Percentiles rank a stretch among this genome's conserved stretches.
Conservation (phyloP, 1,284 basidiomycete genomes). For the Trichosporon inkin region DNA sequence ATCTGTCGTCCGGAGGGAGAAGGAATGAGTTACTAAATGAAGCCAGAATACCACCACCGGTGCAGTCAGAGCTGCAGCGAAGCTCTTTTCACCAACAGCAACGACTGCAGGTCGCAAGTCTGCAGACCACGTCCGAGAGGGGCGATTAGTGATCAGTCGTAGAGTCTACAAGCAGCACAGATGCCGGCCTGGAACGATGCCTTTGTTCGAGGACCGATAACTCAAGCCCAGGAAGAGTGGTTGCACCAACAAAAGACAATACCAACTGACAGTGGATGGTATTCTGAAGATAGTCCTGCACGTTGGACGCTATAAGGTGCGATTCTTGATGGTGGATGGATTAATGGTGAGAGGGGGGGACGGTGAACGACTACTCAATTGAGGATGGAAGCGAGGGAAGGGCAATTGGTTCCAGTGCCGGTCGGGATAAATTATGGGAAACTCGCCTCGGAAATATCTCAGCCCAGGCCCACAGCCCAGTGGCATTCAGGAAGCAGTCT, state of each 20-base stretch:
- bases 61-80: constrained; percentile 3
- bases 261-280: constrained; percentile 9
- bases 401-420: no score
- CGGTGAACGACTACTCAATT: not conserved
- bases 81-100: not conserved
- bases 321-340: constrained; percentile 8
- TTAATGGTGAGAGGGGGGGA: not conserved
- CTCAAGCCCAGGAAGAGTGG: not conserved
- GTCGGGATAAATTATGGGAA: no score
- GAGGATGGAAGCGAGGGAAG: not conserved
- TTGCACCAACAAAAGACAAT: constrained; percentile 7
- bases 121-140: not conserved
- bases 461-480: no score
- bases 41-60: not conserved
- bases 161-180: constrained; percentile 4
- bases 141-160: constrained; percentile 9
- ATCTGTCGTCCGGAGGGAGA: not conserved
- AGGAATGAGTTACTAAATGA: not conserved
- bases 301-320: constrained; percentile 8
- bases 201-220: not conserved
- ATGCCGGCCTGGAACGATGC: not conserved
- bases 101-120: not conserved
- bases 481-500: no score
- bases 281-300: constrained; percentile 6
- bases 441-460: no score